phyloP scores from a whole-genome alignment of 169 alveolate species.

The Babesia caballi region DNA sequence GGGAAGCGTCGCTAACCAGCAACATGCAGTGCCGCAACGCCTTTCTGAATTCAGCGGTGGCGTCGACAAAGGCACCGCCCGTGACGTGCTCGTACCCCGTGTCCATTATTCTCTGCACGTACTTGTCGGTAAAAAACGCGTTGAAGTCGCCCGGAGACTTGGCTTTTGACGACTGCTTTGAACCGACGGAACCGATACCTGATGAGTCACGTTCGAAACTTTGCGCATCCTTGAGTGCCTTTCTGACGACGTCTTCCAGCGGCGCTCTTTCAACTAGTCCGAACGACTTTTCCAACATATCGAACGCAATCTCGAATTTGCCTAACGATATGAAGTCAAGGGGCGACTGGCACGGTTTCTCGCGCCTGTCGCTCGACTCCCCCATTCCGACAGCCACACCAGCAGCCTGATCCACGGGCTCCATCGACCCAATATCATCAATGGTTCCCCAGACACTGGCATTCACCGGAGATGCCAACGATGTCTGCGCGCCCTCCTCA shows the following conservation, averaged over 20 bases:
- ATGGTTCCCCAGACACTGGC: slow-evolving; percentile 26
- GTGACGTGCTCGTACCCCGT: slow-evolving; percentile 22
- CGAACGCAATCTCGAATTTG: not conserved
- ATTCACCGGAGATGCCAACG: not conserved
- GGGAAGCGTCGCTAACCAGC: slow-evolving; percentile 20
- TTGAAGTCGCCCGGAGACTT: not conserved
- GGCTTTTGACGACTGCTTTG: not conserved
- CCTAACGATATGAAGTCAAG: slow-evolving; percentile 10
- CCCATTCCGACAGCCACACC: not conserved
- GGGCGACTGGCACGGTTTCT: not conserved
- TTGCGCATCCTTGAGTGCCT: not conserved
- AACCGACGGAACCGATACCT: not conserved
- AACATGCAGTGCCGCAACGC: slow-evolving; percentile 25
- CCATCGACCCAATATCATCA: slow-evolving; percentile 4
- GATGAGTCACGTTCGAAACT: not conserved
- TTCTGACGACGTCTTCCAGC: slow-evolving; percentile 8
- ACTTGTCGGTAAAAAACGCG: not conserved
- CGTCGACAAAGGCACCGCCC: slow-evolving; percentile 18
- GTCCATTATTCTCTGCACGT: slow-evolving; percentile 19
- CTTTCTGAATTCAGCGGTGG: slow-evolving; percentile 12
- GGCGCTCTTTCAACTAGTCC: slow-evolving; percentile 11
- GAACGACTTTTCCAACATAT: not conserved
- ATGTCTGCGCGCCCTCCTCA: not conserved
- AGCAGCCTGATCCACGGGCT: not conserved
- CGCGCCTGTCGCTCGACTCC: not conserved